phyloP scores from a whole-genome alignment of 208 protist species.

The Giardia muris region DNA sequence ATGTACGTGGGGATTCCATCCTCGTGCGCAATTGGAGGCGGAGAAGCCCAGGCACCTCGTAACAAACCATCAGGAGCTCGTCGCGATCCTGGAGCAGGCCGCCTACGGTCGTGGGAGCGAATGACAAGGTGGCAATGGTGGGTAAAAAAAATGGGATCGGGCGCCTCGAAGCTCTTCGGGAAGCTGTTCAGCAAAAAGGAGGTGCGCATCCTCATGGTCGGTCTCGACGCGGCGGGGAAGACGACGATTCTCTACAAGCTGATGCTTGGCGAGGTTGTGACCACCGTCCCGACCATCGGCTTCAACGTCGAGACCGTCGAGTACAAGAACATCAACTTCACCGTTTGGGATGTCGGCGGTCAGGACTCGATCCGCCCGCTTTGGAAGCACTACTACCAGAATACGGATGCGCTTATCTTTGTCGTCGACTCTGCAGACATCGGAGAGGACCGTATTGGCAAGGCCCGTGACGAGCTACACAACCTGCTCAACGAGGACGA shows the following conservation, averaged over 20 bases:
- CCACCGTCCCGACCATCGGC: slow-evolving; percentile 50
- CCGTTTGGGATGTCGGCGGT: slow-evolving; percentile 42
- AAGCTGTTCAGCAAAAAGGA: slow-evolving; percentile 34
- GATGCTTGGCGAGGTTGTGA: slow-evolving; percentile 43
- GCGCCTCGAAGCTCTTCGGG: background rate
- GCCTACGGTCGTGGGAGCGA: background rate
- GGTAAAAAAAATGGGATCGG: slow-evolving; percentile 12
- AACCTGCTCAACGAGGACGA: slow-evolving; percentile 85
- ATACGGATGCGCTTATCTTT: slow-evolving; percentile 38
- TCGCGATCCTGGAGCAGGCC: background rate
- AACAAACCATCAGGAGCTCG: background rate
- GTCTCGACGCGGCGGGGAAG: slow-evolving; percentile 48
- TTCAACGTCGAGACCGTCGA: slow-evolving; percentile 48
- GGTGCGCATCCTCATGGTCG: slow-evolving; percentile 45
- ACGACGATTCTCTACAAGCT: slow-evolving; percentile 52
- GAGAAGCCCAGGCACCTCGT: background rate
- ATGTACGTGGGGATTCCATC: background rate
- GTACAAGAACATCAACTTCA: slow-evolving; percentile 40
- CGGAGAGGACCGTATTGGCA: background rate
- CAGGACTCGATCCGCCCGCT: slow-evolving; percentile 39
- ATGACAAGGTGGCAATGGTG: background rate
- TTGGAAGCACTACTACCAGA: slow-evolving; percentile 44
- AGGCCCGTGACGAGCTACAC: slow-evolving; percentile 62
- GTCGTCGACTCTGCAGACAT: slow-evolving; percentile 40
- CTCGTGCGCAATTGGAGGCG: background rate